A percentile compares a stretch with the other conserved stretches of the same genome.
Evolutionary conservation across 768 basidiomycete species (phyloP).

Genomic region (Suillus placidus): DNA sequence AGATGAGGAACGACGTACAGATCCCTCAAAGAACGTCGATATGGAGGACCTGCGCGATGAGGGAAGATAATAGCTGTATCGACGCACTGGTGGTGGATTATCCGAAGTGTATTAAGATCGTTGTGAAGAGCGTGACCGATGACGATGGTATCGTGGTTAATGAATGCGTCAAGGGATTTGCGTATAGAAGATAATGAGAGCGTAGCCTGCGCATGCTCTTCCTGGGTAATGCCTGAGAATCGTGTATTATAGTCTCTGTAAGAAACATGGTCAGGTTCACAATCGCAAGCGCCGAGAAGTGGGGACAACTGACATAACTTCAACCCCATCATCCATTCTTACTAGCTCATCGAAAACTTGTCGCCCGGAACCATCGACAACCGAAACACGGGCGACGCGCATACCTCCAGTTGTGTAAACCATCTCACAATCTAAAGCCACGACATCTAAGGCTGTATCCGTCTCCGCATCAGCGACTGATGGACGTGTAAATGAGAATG

Average conservation of each 20-base stretch:
- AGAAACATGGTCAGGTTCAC: conserved; percentile 10
- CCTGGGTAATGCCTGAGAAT: conserved; percentile 78
- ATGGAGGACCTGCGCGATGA: conserved; percentile 76
- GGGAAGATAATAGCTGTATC: conserved; percentile 91
- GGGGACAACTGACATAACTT: conserved; percentile 62
- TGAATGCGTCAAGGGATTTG: conserved; percentile 65
- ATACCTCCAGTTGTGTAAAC: conserved; percentile 92
- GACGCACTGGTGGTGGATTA: conserved; percentile 82
- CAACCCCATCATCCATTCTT: conserved; percentile 77
- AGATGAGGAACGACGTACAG: conserved; percentile 52
- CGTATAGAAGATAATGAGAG: conserved; percentile 70
- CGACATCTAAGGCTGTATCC: conserved; percentile 65
- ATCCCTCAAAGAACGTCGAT: conserved; percentile 77
- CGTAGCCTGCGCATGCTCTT: conserved; percentile 59
- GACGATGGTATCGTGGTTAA: conserved; percentile 81
- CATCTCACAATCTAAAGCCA: conserved; percentile 96
- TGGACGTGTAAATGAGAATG: conserved; percentile 59
- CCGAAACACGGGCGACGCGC: conserved; percentile 87
- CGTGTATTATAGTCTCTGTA: conserved; percentile 88
- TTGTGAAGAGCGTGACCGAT: conserved; percentile 94
- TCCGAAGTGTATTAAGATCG: conserved; percentile 86
- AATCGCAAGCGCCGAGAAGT: conserved; percentile 3
- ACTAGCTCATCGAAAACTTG: conserved; percentile 84
- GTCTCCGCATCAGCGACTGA: conserved; percentile 7
- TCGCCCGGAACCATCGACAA: conserved; percentile 75